Evolutionary conservation across 2,329 filamentous ascomycete genomes (phyloP), one percentile per base, ranked within the genome.

Genomic region (Apiospora malaysiana): DNA sequence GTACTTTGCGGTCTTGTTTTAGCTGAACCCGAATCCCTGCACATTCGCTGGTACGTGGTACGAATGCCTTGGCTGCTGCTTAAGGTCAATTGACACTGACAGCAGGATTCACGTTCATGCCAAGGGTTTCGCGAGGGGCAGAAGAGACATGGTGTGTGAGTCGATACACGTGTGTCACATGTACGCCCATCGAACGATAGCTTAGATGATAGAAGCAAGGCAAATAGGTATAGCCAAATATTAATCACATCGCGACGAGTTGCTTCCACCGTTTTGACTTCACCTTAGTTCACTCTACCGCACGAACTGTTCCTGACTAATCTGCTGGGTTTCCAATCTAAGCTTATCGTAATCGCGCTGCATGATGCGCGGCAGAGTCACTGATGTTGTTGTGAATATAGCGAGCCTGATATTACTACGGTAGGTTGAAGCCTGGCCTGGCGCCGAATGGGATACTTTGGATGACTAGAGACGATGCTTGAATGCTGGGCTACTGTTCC

Each of bases 1-100:
- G 56, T 63, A 63, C 56, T 63, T 63, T 63, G 56, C 56, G 56
- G 56, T 40, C 27, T 37, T 63, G 56, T 40, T 63, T 63, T 40
- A 63, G 32, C 7, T 40, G 40, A 63, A n/a, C 3, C 32, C 56
- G 32, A 21, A 63, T 40, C 56, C 56, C 56, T 63, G 56, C 56
- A 56, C 1, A 59, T 27, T 32, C 32, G 51, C 51, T 40, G 16
- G 51, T 59, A 59, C 27, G 51, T 37, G 51, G 27, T 59, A 59
- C 51, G 16, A 59, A 37, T 59, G 18, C 51, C 25, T 37, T 59
- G 51, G 14, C 51, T 59, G n/a, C n/a, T 56, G 51, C 51, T 59
- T 32, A 25, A 25, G 51, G 51, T 25, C 51, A 59, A n/a, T 9
- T 16, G 25, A 32, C 3, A 32, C 32, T 32, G 32, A 45, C 25